Base-by-base conservation (phyloP, 305 asterid genomes). In the Solanum hybrid region DNA sequence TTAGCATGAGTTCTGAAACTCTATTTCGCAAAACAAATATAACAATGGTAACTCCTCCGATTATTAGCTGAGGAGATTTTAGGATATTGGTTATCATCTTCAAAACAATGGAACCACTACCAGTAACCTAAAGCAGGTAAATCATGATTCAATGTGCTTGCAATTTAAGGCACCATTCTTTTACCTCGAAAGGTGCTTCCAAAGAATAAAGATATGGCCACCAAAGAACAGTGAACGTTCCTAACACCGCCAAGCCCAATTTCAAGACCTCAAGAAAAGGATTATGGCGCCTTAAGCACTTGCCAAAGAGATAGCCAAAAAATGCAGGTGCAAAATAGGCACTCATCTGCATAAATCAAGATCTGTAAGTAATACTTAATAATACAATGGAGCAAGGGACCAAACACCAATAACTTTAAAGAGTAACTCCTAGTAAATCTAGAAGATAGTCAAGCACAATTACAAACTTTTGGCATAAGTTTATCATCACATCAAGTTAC, bases 241-340 rank as follows among this genome's bases (percentile, higher is more conserved):
- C 99, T 89, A 97, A 57, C 68, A 97, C 98, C 90, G 93, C 96
- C 88, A 96, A 90, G 77, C 97, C 99, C 88, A 96, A 93, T 92
- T 97, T 97, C 86, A 92, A 85, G 88, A 97, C 92, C 94, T 93
- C 96, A 38, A 95, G 78, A 83, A 94, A 37, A 39, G 99, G 98
- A 92, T 93, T 91, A 76, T 76, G 89, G 90, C 93, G 94, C 93
- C 96, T 96, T 92, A 97, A 90, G 91, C 98, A 94, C 93, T 96
- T 97, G n/a, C 99, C 99, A 76, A 97, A 92, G 89, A 96, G 98
- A 93, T 95, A 94, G 92, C 95, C 94, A 91, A 97, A 96, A 92
- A 96, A 95, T 76, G 99, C 98, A 89, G 99, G 99, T 51, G 99
- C 99, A 92, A 95, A 96, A 93, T 97, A 96, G 68, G 98, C 96